phyloP scores from a whole-genome alignment of 306 rosid genomes.

The Glycine soja region DNA sequence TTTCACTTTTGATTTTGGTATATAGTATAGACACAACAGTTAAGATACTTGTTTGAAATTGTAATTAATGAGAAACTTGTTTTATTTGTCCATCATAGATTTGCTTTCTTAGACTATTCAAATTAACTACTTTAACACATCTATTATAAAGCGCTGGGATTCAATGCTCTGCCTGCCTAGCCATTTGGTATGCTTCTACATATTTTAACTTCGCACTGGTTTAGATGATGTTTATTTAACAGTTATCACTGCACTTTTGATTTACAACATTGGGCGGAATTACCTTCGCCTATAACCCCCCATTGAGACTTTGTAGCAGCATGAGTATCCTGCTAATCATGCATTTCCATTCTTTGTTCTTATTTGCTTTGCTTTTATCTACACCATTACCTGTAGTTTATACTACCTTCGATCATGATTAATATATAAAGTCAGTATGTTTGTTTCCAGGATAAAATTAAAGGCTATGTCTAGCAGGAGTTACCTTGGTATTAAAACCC shows the following conservation, averaged over 20 bases:
- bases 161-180: not conserved
- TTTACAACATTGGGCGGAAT: not conserved
- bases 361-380: no score
- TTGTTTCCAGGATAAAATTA: constrained; percentile 1
- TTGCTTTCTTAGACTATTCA: not conserved
- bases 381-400: no score
- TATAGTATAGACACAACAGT: constrained; percentile 7
- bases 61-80: constrained; percentile 26
- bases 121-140: not conserved
- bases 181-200: not conserved
- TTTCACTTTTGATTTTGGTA: constrained; percentile 3
- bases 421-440: not conserved
- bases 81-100: constrained; percentile 28
- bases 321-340: no score
- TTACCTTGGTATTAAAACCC: constrained; percentile 59
- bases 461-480: constrained; percentile 14
- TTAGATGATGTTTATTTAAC: no score
- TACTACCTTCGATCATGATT: no score
- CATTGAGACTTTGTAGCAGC: no score
- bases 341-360: no score
- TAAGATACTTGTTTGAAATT: constrained; percentile 43
- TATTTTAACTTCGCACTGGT: not conserved
- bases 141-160: not conserved
- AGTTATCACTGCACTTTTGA: no score
- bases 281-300: not conserved